Percentiles rank a stretch among this genome's conserved stretches.
phyloP scores from a whole-genome alignment of 768 basidiomycete genomes.

The Calocybe cyanea region DNA sequence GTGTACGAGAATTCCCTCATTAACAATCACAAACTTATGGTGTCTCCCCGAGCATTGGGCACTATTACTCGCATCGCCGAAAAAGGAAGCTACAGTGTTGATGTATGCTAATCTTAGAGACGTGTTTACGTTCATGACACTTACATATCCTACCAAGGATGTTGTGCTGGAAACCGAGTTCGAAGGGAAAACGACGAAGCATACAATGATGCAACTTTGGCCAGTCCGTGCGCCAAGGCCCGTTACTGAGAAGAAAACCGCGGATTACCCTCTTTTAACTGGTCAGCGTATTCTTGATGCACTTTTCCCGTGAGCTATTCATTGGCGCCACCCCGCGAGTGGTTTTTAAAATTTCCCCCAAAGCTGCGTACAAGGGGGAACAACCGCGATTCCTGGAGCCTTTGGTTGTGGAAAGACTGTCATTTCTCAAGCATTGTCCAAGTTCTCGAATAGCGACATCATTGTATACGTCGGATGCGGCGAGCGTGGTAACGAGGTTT shows the following conservation, averaged over 20 bases:
- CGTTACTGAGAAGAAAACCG: slow-evolving; percentile 91
- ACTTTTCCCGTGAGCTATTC: slow-evolving; percentile 77
- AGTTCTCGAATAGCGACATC: slow-evolving; percentile 98
- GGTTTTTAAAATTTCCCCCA: slow-evolving; percentile 1
- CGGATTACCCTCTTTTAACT: slow-evolving; percentile 87
- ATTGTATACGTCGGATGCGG: slow-evolving; percentile 99
- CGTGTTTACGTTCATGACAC: neutral
- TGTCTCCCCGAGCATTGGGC: slow-evolving; percentile 89
- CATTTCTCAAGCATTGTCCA: slow-evolving; percentile 96
- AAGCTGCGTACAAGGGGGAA: slow-evolving; percentile 95
- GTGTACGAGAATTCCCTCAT: slow-evolving; percentile 98
- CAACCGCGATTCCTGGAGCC: slow-evolving; percentile 96
- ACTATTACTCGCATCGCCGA: slow-evolving; percentile 92
- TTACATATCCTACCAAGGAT: slow-evolving; percentile 50
- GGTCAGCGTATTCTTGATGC: slow-evolving; percentile 97
- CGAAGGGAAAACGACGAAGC: slow-evolving; percentile 88
- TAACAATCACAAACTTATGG: slow-evolving; percentile 96
- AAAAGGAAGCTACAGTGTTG: slow-evolving; percentile 88
- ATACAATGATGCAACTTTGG: slow-evolving; percentile 98
- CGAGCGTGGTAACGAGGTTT: slow-evolving; percentile 94
- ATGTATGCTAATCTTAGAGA: slow-evolving; percentile 48
- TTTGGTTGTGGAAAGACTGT: slow-evolving; percentile 99
- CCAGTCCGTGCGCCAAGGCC: slow-evolving; percentile 98
- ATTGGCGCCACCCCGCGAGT: neutral
- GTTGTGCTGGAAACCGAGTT: slow-evolving; percentile 97